phyloP scores from a whole-genome alignment of 2,329 filamentous ascomycete species.

The Orbilia quercus region DNA sequence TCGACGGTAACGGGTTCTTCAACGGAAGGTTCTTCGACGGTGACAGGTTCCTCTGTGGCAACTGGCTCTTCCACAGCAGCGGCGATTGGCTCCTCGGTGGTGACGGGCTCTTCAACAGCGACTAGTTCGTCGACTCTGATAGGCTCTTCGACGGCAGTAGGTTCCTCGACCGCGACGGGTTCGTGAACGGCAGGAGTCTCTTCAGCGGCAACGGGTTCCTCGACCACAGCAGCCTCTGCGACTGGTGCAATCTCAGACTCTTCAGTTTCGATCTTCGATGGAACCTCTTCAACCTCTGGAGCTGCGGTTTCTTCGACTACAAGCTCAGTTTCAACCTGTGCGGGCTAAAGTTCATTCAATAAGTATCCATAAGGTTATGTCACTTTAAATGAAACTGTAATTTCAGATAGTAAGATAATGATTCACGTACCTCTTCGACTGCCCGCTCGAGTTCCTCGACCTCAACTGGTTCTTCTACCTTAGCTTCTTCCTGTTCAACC shows the following conservation, averaged over 20 bases:
- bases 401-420: background rate
- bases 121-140: conserved; percentile 7
- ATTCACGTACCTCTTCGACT: conserved; percentile 30
- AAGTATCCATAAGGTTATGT: background rate
- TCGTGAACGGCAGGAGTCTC: background rate
- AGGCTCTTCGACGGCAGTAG: conserved; percentile 1
- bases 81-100: too few species aligned
- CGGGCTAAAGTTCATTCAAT: conserved; percentile 13
- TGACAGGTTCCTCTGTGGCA: conserved; percentile 3
- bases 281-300: conserved; percentile 9
- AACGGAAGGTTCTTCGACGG: background rate
- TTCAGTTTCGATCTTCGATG: conserved; percentile 19
- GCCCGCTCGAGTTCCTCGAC: conserved; percentile 16
- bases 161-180: background rate
- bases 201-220: conserved; percentile 17
- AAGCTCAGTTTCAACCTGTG: conserved; percentile 22
- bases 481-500: conserved; percentile 12
- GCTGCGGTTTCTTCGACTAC: conserved; percentile 1
- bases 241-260: conserved; percentile 9
- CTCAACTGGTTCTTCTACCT: conserved; percentile 12
- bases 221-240: conserved; percentile 14
- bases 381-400: background rate
- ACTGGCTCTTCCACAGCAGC: background rate
- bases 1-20: background rate
- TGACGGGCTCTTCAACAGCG: conserved; percentile 5